Conservation (phyloP, 371 early-diverging fungal species). For the Syncephalastrum contaminatum region DNA sequence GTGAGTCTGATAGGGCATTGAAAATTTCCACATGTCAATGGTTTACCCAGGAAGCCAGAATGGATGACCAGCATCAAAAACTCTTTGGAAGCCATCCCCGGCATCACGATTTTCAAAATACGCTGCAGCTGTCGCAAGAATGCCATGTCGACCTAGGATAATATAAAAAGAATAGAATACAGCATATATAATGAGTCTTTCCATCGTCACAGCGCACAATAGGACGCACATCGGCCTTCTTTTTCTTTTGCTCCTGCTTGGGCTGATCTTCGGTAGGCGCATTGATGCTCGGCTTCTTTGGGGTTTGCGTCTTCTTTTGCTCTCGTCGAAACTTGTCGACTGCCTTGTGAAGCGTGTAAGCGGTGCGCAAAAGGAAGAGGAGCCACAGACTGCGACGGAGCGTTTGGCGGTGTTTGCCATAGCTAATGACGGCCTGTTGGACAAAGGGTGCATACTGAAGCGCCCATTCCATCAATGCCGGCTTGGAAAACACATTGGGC, state of each 20-base stretch:
- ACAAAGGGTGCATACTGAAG: slow-evolving; percentile 24
- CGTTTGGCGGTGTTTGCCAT: slow-evolving; percentile 40
- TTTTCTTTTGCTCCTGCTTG: slow-evolving; percentile 13
- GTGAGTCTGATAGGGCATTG: not conserved
- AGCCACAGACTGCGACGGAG: slow-evolving; percentile 46
- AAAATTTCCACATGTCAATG: not conserved
- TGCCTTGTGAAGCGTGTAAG: slow-evolving; percentile 27
- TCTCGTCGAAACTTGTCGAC: slow-evolving; percentile 22
- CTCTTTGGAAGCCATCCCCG: slow-evolving; percentile 78
- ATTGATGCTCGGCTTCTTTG: slow-evolving; percentile 5
- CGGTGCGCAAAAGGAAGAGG: slow-evolving; percentile 39
- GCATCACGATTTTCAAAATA: slow-evolving; percentile 74
- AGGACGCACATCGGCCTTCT: slow-evolving; percentile 35
- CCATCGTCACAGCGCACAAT: not conserved
- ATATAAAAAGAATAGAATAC: not conserved
- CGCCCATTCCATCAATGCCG: slow-evolving; percentile 23
- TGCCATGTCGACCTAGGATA: slow-evolving; percentile 65
- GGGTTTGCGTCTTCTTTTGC: slow-evolving; percentile 10
- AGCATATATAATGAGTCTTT: not conserved
- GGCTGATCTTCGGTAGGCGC: slow-evolving; percentile 8
- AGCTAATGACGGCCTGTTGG: slow-evolving; percentile 21
- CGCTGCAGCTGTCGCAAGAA: slow-evolving; percentile 71
- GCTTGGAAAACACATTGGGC: slow-evolving; percentile 36
- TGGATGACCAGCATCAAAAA: slow-evolving; percentile 77
- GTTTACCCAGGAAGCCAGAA: slow-evolving; percentile 73